Percentiles rank a stretch among this genome's conserved stretches.
Evolutionary conservation across 2,329 filamentous ascomycete genomes (phyloP).

Genomic region (Monilinia polystroma): DNA sequence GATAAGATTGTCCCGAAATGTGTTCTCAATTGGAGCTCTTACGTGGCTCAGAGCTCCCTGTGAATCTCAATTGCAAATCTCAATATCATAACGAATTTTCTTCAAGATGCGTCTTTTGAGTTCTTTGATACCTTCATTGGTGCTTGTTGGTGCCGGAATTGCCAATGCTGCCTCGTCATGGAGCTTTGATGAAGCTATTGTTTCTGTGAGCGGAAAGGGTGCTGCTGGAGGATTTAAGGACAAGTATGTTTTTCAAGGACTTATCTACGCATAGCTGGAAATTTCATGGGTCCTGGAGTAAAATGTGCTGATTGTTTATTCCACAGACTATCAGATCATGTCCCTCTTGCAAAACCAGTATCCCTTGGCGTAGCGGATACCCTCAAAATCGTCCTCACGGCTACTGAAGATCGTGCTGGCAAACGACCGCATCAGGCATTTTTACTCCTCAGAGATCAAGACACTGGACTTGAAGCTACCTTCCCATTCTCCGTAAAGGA

Average conservation of each 20-base stretch:
- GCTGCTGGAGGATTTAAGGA: conserved; percentile 56
- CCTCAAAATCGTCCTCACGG: conserved; percentile 78
- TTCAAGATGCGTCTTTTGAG: conserved; percentile 44
- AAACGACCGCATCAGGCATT: conserved; percentile 95
- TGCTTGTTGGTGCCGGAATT: conserved; percentile 45
- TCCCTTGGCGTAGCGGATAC: conserved; percentile 66
- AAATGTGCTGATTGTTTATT: background rate
- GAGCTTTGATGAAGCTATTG: conserved; percentile 71
- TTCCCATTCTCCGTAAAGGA: conserved; percentile 84
- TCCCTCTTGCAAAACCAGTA: conserved; percentile 57
- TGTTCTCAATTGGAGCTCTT: conserved; percentile 25
- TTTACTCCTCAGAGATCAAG: conserved; percentile 73
- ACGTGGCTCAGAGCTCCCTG: conserved; percentile 23
- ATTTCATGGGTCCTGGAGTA: background rate
- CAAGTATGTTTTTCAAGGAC: conserved; percentile 52
- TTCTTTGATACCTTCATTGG: conserved; percentile 45
- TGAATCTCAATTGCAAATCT: conserved; percentile 16
- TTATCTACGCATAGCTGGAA: conserved; percentile 14
- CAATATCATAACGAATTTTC: conserved; percentile 3
- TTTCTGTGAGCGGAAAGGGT: conserved; percentile 63
- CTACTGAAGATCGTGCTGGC: conserved; percentile 72
- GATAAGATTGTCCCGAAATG: conserved; percentile 20
- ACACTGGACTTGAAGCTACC: conserved; percentile 78
- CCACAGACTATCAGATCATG: conserved; percentile 36
- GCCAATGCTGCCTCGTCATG: conserved; percentile 54